phyloP scores from a whole-genome alignment of 2,329 filamentous ascomycete genomes.

The Periglandula ipomoeae region DNA sequence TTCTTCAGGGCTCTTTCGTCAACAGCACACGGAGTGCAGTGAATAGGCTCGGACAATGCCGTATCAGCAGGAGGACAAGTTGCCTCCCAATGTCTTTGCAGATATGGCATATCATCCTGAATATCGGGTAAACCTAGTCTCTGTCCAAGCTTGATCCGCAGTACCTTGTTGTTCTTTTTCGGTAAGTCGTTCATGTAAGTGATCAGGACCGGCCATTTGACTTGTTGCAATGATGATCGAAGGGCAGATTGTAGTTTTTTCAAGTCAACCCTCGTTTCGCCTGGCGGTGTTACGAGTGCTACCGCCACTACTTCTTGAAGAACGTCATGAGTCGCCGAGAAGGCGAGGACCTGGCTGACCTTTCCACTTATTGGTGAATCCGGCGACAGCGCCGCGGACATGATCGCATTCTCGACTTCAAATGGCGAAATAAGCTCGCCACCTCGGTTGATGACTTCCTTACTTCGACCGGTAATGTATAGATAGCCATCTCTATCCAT shows the following conservation, averaged over 20 bases:
- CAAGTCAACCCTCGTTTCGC: slow-evolving; percentile 35
- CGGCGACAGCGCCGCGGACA: slow-evolving; percentile 32
- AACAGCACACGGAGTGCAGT: slow-evolving; percentile 22
- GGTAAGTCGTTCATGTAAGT: slow-evolving; percentile 47
- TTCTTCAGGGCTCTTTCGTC: slow-evolving; percentile 19
- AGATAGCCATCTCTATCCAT: slow-evolving; percentile 41
- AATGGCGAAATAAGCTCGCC: slow-evolving; percentile 51
- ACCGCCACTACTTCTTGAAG: slow-evolving; percentile 48
- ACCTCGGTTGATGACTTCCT: slow-evolving; percentile 48
- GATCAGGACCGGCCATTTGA: slow-evolving; percentile 42
- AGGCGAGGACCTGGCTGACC: slow-evolving; percentile 40
- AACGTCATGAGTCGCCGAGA: slow-evolving; percentile 42
- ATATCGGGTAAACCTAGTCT: slow-evolving; percentile 35
- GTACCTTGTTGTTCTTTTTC: slow-evolving; percentile 48
- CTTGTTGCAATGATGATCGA: slow-evolving; percentile 37
- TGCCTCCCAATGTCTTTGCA: slow-evolving; percentile 40
- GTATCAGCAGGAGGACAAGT: slow-evolving; percentile 39
- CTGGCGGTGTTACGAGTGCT: slow-evolving; percentile 38
- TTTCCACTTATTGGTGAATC: slow-evolving; percentile 35
- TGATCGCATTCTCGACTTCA: slow-evolving; percentile 48
- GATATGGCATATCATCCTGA: slow-evolving; percentile 33
- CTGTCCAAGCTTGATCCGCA: slow-evolving; percentile 42
- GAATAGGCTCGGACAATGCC: slow-evolving; percentile 31
- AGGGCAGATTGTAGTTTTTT: slow-evolving; percentile 38
- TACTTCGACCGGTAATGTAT: slow-evolving; percentile 45